Evolutionary conservation across 805 yeast species (phyloP).

Genomic region (Metschnikowia dekortorum): DNA sequence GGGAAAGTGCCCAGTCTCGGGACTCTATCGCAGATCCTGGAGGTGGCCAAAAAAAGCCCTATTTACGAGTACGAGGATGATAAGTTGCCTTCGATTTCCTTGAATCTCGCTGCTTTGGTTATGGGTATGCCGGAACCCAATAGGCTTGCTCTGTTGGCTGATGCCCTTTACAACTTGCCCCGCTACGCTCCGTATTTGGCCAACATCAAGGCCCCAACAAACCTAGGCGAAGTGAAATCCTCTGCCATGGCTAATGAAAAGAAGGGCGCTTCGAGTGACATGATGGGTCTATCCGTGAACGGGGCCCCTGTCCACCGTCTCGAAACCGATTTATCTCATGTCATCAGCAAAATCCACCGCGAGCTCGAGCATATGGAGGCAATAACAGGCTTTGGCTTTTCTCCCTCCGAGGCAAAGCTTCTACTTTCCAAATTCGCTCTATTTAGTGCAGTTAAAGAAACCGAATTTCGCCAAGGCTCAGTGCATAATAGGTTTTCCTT

Average conservation of each 20-base stretch:
- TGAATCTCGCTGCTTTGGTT: conserved; percentile 7
- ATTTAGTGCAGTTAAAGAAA: conserved; percentile 35
- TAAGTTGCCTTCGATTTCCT: conserved; percentile 4
- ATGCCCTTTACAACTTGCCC: conserved; percentile 11
- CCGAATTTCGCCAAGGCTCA: conserved; percentile 33
- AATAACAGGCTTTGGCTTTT: conserved; percentile 28
- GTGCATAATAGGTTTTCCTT: conserved; percentile 32
- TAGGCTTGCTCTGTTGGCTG: conserved; percentile 1
- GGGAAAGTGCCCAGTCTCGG: not conserved
- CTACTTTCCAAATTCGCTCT: conserved; percentile 36
- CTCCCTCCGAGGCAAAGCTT: conserved; percentile 27
- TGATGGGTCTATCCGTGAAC: conserved; percentile 59
- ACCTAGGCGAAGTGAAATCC: conserved; percentile 10
- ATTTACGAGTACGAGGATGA: conserved; percentile 7
- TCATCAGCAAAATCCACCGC: conserved; percentile 35
- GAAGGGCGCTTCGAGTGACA: conserved; percentile 35
- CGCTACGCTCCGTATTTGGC: conserved; percentile 11
- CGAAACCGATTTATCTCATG: conserved; percentile 39
- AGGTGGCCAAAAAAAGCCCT: not conserved
- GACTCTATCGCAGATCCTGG: conserved; percentile 1
- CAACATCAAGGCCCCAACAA: not conserved
- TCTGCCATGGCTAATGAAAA: conserved; percentile 28
- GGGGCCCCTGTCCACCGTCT: conserved; percentile 56
- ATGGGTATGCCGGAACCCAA: conserved; percentile 1
- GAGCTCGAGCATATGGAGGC: conserved; percentile 24